Evolutionary conservation across 441 rosid species (phyloP).

Genomic region (Eruca vesicaria): DNA sequence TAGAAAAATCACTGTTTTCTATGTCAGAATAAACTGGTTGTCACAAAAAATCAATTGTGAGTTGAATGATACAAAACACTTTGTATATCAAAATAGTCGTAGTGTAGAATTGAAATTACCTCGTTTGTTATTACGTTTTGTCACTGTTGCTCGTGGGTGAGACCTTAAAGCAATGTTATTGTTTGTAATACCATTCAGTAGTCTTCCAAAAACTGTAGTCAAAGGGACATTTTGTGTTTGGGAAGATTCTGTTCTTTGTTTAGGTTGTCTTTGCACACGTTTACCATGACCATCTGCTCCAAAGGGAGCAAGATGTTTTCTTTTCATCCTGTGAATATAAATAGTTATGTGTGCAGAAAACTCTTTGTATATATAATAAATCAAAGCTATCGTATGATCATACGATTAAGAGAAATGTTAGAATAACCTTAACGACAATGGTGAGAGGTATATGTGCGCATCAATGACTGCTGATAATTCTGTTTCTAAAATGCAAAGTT

Average conservation of each 20-base stretch:
- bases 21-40: background rate
- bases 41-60: background rate
- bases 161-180: background rate
- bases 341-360: too few species aligned
- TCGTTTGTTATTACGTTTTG: background rate
- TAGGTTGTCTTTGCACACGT: background rate
- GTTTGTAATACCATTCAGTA: background rate
- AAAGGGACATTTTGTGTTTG: background rate
- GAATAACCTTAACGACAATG: background rate
- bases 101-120: background rate
- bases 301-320: background rate
- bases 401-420: too few species aligned
- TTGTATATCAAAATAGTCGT: background rate
- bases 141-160: background rate
- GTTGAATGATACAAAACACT: background rate
- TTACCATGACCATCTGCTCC: background rate
- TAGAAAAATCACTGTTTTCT: background rate
- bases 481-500: background rate
- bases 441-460: background rate
- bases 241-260: background rate
- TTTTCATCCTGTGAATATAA: background rate
- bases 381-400: too few species aligned
- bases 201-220: background rate
- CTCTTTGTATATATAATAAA: too few species aligned
- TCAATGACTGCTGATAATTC: background rate